Percentiles rank a stretch among this genome's conserved stretches.
Evolutionary conservation across 805 yeast species (phyloP).

Genomic region (Yamadazyma ubonensis): DNA sequence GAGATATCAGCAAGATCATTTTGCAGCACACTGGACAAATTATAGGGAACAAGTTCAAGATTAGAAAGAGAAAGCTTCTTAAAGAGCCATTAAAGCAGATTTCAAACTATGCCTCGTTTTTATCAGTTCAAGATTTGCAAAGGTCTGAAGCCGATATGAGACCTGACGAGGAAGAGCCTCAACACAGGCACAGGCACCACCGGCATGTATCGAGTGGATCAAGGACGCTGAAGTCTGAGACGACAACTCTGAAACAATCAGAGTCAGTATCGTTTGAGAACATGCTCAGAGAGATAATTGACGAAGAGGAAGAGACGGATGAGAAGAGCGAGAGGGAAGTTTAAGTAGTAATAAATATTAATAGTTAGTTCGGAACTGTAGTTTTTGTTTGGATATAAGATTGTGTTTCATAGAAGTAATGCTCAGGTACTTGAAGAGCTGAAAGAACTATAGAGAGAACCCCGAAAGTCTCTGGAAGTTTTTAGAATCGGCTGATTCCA

Average conservation of each 20-base stretch:
- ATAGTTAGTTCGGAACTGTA: neutral
- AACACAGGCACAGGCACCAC: slow-evolving; percentile 15
- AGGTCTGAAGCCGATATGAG: slow-evolving; percentile 1
- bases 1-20: slow-evolving; percentile 57
- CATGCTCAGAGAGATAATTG: slow-evolving; percentile 17
- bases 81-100: slow-evolving; percentile 40
- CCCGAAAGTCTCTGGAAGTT: too few relatives aligned
- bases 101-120: slow-evolving; percentile 35
- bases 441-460: too few relatives aligned
- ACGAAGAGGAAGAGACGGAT: slow-evolving; percentile 18
- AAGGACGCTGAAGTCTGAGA: neutral
- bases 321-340: neutral
- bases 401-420: too few relatives aligned
- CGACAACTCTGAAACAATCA: too few relatives aligned
- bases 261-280: slow-evolving; percentile 14
- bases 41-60: slow-evolving; percentile 67
- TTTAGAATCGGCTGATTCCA: too few relatives aligned
- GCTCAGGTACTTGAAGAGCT: neutral
- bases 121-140: slow-evolving; percentile 41
- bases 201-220: slow-evolving; percentile 1
- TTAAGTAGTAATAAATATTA: neutral
- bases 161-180: neutral
- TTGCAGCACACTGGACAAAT: slow-evolving; percentile 72
- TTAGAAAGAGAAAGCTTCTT: slow-evolving; percentile 28
- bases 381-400: too few relatives aligned